Base-by-base conservation (phyloP, 164 flowering plant species). In the Vitis rotundifolia region DNA sequence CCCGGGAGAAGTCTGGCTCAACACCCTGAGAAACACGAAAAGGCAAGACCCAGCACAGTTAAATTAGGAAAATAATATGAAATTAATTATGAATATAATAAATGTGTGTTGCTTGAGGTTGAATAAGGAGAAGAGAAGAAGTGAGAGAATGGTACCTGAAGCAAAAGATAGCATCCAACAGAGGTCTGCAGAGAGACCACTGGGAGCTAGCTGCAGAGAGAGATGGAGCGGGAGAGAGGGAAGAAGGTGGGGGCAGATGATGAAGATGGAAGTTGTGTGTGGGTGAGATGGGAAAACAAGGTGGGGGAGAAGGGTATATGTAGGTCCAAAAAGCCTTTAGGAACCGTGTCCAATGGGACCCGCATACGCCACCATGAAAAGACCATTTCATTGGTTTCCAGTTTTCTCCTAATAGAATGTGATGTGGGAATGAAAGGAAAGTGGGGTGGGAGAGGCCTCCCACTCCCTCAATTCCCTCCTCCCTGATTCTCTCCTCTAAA, bases 281-380 rank as follows among this genome's bases (percentile, higher is more conserved):
- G 31, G 54, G 18, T 19, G 44, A 62, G 78, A 75, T 75, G 82
- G 80, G 49, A 76, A 81, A 57, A 66, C 9, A 59, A 8, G 68
- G 50, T 51, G 66, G 59, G 75, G 65, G 29, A 60, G 28, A 75
- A 54, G 68, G 76, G 83, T 79, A 82, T 82, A 84, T 87, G 73
- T 80, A 83, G 87, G 18, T 59, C 69, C 50, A 19, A 59, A 83
- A 83, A 75, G 58, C 79, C 31, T 56, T 48, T 31, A 19, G 63
- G 79, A 77, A 75, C 68, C 77, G 47, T 75, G 81, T 72, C 67
- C 84, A 63, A 0, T 71, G 79, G 80, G 77, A 29, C 83, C 87
- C 81, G 53, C 78, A 69, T 48, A 71, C 67, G 66, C 70, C 80
- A 71, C 74, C 71, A 56, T 68, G 64, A 70, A 73, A 63, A 54